A percentile compares a stretch with the other conserved stretches of the same genome.
Conservation (phyloP, 164 flowering plant species). For the Nelumbo lutea region DNA sequence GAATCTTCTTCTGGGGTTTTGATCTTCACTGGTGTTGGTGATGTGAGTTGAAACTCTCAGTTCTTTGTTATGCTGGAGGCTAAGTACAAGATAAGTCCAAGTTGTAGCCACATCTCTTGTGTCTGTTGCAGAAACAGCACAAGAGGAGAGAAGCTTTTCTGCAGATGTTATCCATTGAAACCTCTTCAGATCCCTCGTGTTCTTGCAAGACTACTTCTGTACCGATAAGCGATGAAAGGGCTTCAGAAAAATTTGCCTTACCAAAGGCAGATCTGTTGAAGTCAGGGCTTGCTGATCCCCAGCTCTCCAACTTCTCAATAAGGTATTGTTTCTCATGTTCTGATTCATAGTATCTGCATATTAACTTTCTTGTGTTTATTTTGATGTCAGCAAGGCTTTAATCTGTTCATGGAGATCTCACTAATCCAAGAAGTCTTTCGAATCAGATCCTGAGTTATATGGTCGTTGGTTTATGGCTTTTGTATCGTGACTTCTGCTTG, state of each 20-base stretch:
- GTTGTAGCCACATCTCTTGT: conserved; percentile 36
- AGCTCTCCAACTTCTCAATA: conserved; percentile 62
- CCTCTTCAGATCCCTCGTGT: conserved; percentile 62
- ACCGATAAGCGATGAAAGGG: conserved; percentile 39
- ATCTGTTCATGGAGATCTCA: not conserved
- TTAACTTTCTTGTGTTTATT: not conserved
- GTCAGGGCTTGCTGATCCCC: conserved; percentile 18
- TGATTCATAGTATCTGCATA: not conserved
- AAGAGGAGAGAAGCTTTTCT: conserved; percentile 48
- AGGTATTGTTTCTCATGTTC: conserved; percentile 38
- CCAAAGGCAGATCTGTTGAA: conserved; percentile 41
- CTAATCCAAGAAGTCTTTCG: not conserved
- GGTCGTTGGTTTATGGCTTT: too few species aligned
- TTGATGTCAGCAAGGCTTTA: not conserved
- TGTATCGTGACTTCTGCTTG: too few species aligned
- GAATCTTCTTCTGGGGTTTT: conserved; percentile 23
- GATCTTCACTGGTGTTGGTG: conserved; percentile 5
- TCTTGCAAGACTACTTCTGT: conserved; percentile 26
- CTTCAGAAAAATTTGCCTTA: conserved; percentile 27
- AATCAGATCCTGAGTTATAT: conserved; percentile 22
- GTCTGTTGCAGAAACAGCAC: conserved; percentile 53
- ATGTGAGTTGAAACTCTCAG: not conserved
- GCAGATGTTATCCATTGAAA: conserved; percentile 93
- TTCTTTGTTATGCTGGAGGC: conserved; percentile 58
- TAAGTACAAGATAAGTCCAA: conserved; percentile 27